phyloP scores from a whole-genome alignment of 331 rosid genomes.

The Saraca asoca region DNA sequence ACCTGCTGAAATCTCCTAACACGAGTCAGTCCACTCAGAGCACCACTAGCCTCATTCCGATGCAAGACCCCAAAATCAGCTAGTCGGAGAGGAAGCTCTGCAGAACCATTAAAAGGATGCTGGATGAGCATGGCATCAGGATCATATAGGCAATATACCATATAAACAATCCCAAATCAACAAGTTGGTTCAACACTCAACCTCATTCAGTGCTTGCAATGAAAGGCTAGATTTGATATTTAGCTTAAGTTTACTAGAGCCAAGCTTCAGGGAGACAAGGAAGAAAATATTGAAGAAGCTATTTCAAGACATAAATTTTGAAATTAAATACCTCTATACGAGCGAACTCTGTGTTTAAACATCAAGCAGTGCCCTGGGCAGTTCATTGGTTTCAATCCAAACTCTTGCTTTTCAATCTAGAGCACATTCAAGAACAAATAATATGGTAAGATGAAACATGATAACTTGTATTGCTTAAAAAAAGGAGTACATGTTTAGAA shows the following conservation, averaged over 20 bases:
- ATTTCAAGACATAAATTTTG: constrained; percentile 16
- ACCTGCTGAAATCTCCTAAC: constrained; percentile 99
- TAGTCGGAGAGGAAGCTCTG: constrained; percentile 95
- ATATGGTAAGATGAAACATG: constrained; percentile 6
- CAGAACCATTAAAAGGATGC: constrained; percentile 23
- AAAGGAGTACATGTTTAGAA: background rate
- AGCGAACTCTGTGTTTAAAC: constrained; percentile 94
- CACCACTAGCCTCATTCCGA: constrained; percentile 99
- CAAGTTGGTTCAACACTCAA: too few relatives aligned
- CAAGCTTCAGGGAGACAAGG: too few relatives aligned
- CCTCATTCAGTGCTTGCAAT: too few relatives aligned
- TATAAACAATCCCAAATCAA: too few relatives aligned
- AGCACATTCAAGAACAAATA: constrained; percentile 6
- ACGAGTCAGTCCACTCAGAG: constrained; percentile 94
- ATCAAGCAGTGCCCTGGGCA: constrained; percentile 99
- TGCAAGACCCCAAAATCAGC: constrained; percentile 99
- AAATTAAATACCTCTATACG: constrained; percentile 72
- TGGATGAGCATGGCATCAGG: too few relatives aligned
- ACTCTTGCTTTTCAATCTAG: constrained; percentile 96
- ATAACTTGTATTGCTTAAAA: background rate
- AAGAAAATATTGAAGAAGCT: background rate
- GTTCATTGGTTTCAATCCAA: constrained; percentile 98
- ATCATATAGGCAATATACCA: too few relatives aligned
- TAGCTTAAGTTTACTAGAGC: background rate
- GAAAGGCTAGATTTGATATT: constrained; percentile 1